phyloP scores from a whole-genome alignment of 129 eudicot species.

The Glebionis coronaria region DNA sequence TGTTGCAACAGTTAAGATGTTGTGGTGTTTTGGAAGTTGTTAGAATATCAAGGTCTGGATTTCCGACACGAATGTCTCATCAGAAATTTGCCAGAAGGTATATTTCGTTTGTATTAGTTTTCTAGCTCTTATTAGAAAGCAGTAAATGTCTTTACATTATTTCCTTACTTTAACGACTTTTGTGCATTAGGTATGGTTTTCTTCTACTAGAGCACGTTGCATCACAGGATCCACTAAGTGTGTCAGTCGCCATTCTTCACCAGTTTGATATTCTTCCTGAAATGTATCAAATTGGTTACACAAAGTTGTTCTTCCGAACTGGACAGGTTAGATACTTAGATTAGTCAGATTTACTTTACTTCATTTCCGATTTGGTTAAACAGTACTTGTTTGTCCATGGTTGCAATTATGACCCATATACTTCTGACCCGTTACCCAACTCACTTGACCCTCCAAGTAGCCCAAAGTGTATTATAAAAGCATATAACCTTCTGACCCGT shows the following conservation, averaged over 20 bases:
- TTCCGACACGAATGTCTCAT: slow-evolving; percentile 92
- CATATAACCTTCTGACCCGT: no score
- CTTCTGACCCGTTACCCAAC: no score
- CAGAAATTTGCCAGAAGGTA: slow-evolving; percentile 94
- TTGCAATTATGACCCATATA: no score
- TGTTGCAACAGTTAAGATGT: slow-evolving; percentile 81
- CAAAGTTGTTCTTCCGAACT: slow-evolving; percentile 87
- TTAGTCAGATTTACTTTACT: no score
- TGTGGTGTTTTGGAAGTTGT: slow-evolving; percentile 98
- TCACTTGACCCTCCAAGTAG: no score
- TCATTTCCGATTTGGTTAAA: no score
- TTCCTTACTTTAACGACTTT: slow-evolving; percentile 12
- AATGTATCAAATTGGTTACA: slow-evolving; percentile 96
- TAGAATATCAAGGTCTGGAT: slow-evolving; percentile 91
- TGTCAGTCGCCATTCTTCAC: slow-evolving; percentile 88
- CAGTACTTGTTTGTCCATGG: no score
- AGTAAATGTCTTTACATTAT: no score
- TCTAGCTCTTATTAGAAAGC: not conserved
- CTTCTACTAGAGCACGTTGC: slow-evolving; percentile 77
- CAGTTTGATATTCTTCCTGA: slow-evolving; percentile 89
- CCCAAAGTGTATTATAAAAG: no score
- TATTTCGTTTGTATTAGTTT: not conserved
- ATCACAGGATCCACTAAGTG: slow-evolving; percentile 82
- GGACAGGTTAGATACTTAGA: slow-evolving; percentile 97
- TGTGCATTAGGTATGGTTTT: slow-evolving; percentile 74